Percentiles rank a stretch among this genome's conserved stretches.
Conservation (phyloP, 306 rosid genomes). For the Hippophae rhamnoides region DNA sequence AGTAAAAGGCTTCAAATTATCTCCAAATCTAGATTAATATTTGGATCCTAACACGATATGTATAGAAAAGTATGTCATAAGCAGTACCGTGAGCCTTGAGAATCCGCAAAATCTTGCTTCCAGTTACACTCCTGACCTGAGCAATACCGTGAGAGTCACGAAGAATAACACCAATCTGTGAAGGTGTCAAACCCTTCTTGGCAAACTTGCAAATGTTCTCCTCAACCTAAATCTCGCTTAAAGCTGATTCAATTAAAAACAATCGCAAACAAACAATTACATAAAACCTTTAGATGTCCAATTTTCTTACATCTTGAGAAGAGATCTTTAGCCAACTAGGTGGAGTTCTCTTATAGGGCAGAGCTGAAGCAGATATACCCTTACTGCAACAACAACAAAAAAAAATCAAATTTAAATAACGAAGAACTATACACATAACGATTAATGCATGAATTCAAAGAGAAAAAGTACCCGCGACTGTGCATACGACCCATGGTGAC, state of each 20-base stretch:
- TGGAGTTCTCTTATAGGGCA: conserved; percentile 34
- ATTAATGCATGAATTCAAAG: background rate
- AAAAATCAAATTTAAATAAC: background rate
- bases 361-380: conserved; percentile 41
- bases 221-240: conserved; percentile 20
- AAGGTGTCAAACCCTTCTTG: conserved; percentile 37
- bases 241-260: background rate
- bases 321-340: conserved; percentile 42
- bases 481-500: conserved; percentile 47
- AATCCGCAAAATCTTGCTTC: conserved; percentile 37
- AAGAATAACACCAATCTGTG: conserved; percentile 43
- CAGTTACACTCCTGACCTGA: conserved; percentile 31
- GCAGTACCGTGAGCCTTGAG: conserved; percentile 35
- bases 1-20: too few species aligned
- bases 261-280: background rate
- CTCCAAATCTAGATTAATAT: too few species aligned
- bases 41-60: background rate
- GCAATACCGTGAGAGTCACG: conserved; percentile 43
- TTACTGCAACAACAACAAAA: conserved; percentile 15
- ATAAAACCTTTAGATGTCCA: background rate
- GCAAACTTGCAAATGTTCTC: conserved; percentile 36
- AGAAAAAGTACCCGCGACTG: conserved; percentile 29
- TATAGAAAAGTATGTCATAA: background rate
- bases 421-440: background rate
- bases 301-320: conserved; percentile 26